A percentile compares a stretch with the other conserved stretches of the same genome.
These are phyloP conservation scores for Bjerkandera adusta DNA, from an alignment of 1,284 basidiomycete species.

Conservation along the genomic window DNA sequence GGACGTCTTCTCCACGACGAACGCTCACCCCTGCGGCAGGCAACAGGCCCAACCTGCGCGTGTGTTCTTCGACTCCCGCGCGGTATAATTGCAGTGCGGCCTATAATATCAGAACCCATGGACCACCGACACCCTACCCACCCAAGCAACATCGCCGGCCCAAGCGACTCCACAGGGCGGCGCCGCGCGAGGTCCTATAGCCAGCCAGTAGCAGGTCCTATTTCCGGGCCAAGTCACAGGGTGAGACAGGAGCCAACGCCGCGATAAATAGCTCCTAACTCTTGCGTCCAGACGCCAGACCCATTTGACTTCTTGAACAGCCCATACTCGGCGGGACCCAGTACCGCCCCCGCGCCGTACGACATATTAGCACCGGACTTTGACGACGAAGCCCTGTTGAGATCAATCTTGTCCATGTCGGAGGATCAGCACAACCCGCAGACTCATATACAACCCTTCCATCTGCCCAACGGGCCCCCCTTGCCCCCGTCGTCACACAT, in stretches of 20 bases:
- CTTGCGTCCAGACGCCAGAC: constrained; percentile 13
- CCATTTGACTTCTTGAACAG: constrained; percentile 13
- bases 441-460: constrained; percentile 9
- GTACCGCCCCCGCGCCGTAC: constrained; percentile 10
- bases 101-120: constrained; percentile 8
- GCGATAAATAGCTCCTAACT: constrained; percentile 9
- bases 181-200: constrained; percentile 22
- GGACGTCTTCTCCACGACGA: constrained; percentile 4
- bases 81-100: constrained; percentile 13
- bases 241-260: constrained; percentile 15
- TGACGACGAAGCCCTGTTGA: constrained; percentile 26
- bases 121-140: constrained; percentile 12
- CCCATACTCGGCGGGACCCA: constrained; percentile 15
- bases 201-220: constrained; percentile 15
- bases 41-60: constrained; percentile 1
- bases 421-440: constrained; percentile 16
- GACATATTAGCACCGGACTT: constrained; percentile 19
- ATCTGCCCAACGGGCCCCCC: constrained; percentile 11
- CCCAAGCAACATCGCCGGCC: constrained; percentile 5
- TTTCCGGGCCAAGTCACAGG: constrained; percentile 22
- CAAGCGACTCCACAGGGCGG: constrained; percentile 2
- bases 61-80: constrained; percentile 5
- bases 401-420: constrained; percentile 27
- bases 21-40: not conserved
- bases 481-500: constrained; percentile 6